Percentiles rank a stretch among this genome's conserved stretches.
Evolutionary conservation across 371 early-diverging fungal species (phyloP).

Genomic region (Apophysomyces ossiformis): DNA sequence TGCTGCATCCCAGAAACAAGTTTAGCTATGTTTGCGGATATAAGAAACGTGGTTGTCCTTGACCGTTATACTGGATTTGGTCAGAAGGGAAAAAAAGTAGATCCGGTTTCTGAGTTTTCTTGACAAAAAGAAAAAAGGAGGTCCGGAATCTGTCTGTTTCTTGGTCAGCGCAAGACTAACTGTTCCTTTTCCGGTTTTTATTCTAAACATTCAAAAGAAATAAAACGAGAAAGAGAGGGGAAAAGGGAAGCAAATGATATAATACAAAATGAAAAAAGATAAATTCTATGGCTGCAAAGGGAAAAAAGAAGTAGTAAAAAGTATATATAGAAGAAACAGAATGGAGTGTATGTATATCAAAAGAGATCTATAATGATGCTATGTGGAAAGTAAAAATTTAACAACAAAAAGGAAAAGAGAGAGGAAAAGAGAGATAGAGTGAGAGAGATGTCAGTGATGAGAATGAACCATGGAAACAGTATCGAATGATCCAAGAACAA

Average conservation of each 20-base stretch:
- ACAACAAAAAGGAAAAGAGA: neutral
- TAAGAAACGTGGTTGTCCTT: slow-evolving; percentile 3
- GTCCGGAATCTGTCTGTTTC: neutral
- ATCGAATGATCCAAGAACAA: slow-evolving; percentile 5
- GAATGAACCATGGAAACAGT: neutral
- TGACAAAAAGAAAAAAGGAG: slow-evolving; percentile 4
- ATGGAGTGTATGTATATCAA: neutral
- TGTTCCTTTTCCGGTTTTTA: neutral
- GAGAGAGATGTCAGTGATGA: neutral
- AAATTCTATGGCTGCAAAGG: neutral
- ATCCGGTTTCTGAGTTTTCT: slow-evolving; percentile 3
- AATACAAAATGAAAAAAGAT: neutral
- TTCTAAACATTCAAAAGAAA: neutral
- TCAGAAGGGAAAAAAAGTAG: neutral
- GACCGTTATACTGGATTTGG: slow-evolving; percentile 5
- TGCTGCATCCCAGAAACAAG: slow-evolving; percentile 1
- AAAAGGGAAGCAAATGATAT: neutral
- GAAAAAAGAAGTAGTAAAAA: neutral
- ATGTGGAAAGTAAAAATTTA: neutral
- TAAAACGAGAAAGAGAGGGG: neutral
- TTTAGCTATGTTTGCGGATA: slow-evolving; percentile 1
- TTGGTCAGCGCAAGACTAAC: too few relatives aligned
- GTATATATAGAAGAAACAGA: neutral
- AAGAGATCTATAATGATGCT: neutral
- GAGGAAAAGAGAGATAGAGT: neutral